Evolutionary conservation across 164 flowering plant genomes (phyloP), one percentile per base, ranked within the genome.

Genomic region (Echeveria elegans): DNA sequence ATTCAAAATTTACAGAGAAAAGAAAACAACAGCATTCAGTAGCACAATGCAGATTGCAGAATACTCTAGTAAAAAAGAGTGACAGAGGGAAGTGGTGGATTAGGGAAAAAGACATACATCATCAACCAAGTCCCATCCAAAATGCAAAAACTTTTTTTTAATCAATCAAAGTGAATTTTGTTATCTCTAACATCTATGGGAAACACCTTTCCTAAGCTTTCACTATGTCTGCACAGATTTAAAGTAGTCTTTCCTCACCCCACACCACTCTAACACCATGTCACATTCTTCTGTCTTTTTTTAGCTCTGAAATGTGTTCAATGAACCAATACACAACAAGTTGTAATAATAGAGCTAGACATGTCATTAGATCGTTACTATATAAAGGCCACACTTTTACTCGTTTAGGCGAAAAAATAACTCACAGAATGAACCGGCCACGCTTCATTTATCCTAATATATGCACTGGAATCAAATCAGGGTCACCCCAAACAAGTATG

Each of bases 361-460:
- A 56, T 56, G 61, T 56, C 61, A 56, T 56, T 56, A 56, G 61
- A 56, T 14, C 28, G 34, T 26, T 56, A 28, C 32, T 12, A 56
- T 26, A 28, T 56, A 56, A 56, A 56, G 34, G 34, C 32, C 61
- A 56, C 61, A 18, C 32, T 56, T 56, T 56, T 15, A 56, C 61
- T 10, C 28, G 15, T 56, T 56, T 32, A 56, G 61, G 61, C 16
- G 61, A 56, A 56, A n/a, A 56, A 26, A 26, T 29, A 56, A 56
- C 61, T 56, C 61, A 56, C 61, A 56, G 61, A n/a, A n/a, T n/a
- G n/a, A n/a, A n/a, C n/a, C n/a, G n/a, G 31, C 12, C 61, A 56
- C 61, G 28, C 61, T 19, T 15, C 61, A 3, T 56, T 56, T 28
- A 26, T 12, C 16, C 16, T 7, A 56, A 34, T 52, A 11, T 1